Evolutionary conservation across 805 yeast species (phyloP).

Genomic region (Pichia manshurica): DNA sequence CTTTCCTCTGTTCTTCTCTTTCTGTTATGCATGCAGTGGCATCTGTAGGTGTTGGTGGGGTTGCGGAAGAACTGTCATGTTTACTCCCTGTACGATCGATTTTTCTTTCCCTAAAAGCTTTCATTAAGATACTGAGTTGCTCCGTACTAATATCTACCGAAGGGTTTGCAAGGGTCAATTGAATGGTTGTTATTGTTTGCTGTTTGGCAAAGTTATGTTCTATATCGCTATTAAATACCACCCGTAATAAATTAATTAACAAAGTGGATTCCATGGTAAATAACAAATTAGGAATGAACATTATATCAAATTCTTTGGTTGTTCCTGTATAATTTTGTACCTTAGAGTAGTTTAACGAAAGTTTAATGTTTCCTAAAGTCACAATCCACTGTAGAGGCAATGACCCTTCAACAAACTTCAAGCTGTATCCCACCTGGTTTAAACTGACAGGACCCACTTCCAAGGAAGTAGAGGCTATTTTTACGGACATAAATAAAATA

Average conservation of each 20-base stretch:
- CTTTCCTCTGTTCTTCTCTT: background rate
- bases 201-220: constrained; percentile 20
- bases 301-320: constrained; percentile 24
- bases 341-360: constrained; percentile 22
- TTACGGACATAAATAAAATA: constrained; percentile 15
- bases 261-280: constrained; percentile 18
- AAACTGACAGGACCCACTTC: constrained; percentile 16
- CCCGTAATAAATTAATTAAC: constrained; percentile 16
- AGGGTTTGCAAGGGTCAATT: constrained; percentile 37
- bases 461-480: constrained; percentile 17
- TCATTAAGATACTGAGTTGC: constrained; percentile 33
- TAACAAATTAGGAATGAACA: constrained; percentile 27
- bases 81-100: background rate
- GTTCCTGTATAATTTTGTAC: constrained; percentile 14
- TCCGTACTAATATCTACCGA: constrained; percentile 39
- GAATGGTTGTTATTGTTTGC: constrained; percentile 21
- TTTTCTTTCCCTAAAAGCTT: background rate
- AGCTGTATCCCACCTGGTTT: constrained; percentile 40
- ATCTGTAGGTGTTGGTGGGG: too few species aligned
- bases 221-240: constrained; percentile 15
- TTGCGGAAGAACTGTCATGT: background rate
- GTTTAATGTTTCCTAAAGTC: constrained; percentile 34
- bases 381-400: constrained; percentile 36
- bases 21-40: background rate
- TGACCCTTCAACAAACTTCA: constrained; percentile 36